Evolutionary conservation across 805 yeast species (phyloP).

Genomic region (Blastobotrys muscicola): DNA sequence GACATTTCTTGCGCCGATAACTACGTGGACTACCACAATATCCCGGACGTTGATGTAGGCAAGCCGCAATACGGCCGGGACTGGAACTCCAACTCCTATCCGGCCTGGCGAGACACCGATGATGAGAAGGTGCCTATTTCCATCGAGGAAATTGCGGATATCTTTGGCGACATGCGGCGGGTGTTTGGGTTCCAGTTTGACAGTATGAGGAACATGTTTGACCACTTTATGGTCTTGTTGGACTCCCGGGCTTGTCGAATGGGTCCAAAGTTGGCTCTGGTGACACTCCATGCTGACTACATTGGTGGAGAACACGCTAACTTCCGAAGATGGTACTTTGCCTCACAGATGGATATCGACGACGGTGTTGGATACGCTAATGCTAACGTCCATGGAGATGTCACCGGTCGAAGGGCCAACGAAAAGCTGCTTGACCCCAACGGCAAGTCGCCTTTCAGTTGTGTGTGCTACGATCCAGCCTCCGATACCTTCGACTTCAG

Average conservation of each 20-base stretch:
- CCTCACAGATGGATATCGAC: constrained; percentile 72
- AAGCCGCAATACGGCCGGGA: constrained; percentile 16
- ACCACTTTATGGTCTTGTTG: constrained; percentile 66
- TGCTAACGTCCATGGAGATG: constrained; percentile 41
- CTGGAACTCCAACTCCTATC: constrained; percentile 57
- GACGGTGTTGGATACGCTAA: constrained; percentile 41
- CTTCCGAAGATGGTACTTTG: constrained; percentile 86
- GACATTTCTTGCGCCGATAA: no score
- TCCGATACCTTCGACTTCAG: no score
- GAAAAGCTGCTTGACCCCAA: no score
- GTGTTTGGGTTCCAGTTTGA: constrained; percentile 81
- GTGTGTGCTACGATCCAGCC: no score
- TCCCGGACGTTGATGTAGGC: no score
- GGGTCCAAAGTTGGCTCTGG: constrained; percentile 59
- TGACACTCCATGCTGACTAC: constrained; percentile 78
- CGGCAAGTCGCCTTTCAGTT: no score
- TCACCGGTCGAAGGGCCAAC: no score
- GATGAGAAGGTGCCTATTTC: constrained; percentile 59
- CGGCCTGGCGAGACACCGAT: constrained; percentile 97
- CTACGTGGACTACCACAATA: no score
- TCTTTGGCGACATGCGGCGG: constrained; percentile 48
- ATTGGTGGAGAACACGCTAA: constrained; percentile 87
- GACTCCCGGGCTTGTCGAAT: constrained; percentile 83
- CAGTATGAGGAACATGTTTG: constrained; percentile 69
- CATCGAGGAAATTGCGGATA: constrained; percentile 48